Base-by-base conservation (phyloP, 768 basidiomycete genomes). In the Tubosaeta sp. region DNA sequence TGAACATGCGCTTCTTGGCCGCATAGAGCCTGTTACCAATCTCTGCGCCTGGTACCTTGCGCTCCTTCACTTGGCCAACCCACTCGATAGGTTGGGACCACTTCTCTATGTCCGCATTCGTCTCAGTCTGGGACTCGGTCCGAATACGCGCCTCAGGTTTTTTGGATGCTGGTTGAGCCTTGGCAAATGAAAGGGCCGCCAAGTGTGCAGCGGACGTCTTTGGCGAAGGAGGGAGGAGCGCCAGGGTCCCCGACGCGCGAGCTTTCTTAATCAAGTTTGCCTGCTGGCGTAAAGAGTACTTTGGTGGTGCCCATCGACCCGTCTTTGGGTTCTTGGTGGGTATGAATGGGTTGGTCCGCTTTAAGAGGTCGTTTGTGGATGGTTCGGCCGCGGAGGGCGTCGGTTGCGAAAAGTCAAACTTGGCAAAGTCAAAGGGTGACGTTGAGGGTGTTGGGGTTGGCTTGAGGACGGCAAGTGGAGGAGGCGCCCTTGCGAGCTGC, bases 1-100 rank as follows among this genome's bases (percentile, higher is more conserved):
- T 93, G 81, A 93, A 92, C 90, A 92, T 92, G 55, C 78, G 74
- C 76, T 82, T 86, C 79, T 79, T 87, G 51, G 76, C 82, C 10
- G 84, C 81, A 57, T 92, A 93, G 58, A 91, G 68, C 48, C 80
- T 76, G 55, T 78, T 77, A 31, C 86, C 85, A 59, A 75, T 60
- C 52, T 83, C 74, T 45, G 78, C 70, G 49, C 85, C 80, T 50
- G 71, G 63, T 27, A 72, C 71, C 35, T 62, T 64, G 64, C 73
- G 76, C 48, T 69, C 66, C 59, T 69, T 64, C 19, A 62, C 55
- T 29, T 68, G 68, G 40, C 70, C 72, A 44, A 75, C 67, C 55
- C 81, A 81, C 18, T 72, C 73, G 70, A 72, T 48, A 10, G 61
- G 51, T 19, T 60, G 57, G 3, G 43, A 35, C 67, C 71, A 66